phyloP scores from a whole-genome alignment of 805 yeast species.

The Myxozyma lipomycoides region DNA sequence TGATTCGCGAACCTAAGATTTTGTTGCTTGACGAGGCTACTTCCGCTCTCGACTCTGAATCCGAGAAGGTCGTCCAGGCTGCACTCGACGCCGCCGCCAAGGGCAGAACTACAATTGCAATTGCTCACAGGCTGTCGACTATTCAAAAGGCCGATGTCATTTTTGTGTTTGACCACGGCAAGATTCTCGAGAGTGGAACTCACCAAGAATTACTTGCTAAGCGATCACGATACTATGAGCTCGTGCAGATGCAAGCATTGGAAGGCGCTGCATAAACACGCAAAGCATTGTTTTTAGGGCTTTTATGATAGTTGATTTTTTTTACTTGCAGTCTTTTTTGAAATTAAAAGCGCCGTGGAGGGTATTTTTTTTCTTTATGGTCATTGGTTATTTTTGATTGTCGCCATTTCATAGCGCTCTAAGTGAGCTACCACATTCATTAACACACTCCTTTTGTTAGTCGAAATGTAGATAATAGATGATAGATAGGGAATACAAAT shows the following conservation, averaged over 20 bases:
- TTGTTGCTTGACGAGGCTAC: conserved; percentile 68
- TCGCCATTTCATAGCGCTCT: too few species aligned
- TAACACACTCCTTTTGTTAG: too few species aligned
- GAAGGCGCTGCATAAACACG: conserved; percentile 22
- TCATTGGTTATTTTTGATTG: too few species aligned
- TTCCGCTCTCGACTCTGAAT: conserved; percentile 61
- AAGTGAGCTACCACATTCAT: too few species aligned
- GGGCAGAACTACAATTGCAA: conserved; percentile 75
- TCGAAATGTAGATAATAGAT: too few species aligned
- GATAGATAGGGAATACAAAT: too few species aligned
- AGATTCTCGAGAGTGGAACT: conserved; percentile 56
- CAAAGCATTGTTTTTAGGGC: background rate
- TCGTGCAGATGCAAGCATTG: conserved; percentile 43
- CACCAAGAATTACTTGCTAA: conserved; percentile 46
- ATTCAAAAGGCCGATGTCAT: conserved; percentile 61
- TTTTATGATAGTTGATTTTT: background rate
- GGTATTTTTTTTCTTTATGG: background rate
- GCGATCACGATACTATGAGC: conserved; percentile 39
- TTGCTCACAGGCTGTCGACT: conserved; percentile 78
- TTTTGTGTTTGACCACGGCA: conserved; percentile 58
- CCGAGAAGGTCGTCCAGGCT: conserved; percentile 70
- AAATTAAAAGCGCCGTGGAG: background rate
- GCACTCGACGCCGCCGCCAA: conserved; percentile 65
- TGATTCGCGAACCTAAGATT: conserved; percentile 61
- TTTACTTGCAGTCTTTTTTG: background rate